Evolutionary conservation across 345 rosid genomes (phyloP), one percentile per base, ranked within the genome.

Genomic region (Dipteronia dyeriana): DNA sequence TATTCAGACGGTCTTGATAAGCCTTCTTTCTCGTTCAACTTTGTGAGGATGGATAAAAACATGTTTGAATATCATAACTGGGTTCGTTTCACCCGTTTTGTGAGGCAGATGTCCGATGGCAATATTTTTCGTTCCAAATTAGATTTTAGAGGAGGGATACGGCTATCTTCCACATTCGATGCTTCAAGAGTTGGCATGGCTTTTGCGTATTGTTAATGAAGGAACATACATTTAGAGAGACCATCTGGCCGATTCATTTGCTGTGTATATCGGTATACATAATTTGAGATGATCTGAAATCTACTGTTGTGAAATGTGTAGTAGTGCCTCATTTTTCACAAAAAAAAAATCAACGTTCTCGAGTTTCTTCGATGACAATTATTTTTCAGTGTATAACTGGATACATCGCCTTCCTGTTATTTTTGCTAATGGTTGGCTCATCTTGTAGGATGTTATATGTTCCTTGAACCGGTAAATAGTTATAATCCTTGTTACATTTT

Each of bases 41-140:
- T 85, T 60, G 68, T 73, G 62, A 82, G 88, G 79, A 85, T 88
- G 91, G 86, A 82, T 73, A 88, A 74, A 71, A 72, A 45, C 73
- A 71, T 86, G 80, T 88, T 86, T 65, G 86, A 86, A 60, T 47
- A 76, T 20, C 60, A 64, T 12, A 88, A 84, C 56, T 88, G 91
- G 89, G 57, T 43, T 31, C 82, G 84, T 2, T 84, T 86, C 60
- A 75, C 80, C 69, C 84, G 75, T 56, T 88, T 86, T 51, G 84
- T 84, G 74, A 82, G 74, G 82, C 84, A 84, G 51, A 77, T 86
- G 86, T 79, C 91, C 26, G 80, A 51, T 20, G 61, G 76, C 62
- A 77, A 76, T 41, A 79, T 70, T 78, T 87, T 80, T 84, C 88
- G 79, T 75, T 84, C 86, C 85, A 84, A 78, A 22, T 67, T 81